Percentiles rank a stretch among this genome's conserved stretches.
phyloP scores from a whole-genome alignment of 257 asterid genomes.

The Scutellaria barbata region DNA sequence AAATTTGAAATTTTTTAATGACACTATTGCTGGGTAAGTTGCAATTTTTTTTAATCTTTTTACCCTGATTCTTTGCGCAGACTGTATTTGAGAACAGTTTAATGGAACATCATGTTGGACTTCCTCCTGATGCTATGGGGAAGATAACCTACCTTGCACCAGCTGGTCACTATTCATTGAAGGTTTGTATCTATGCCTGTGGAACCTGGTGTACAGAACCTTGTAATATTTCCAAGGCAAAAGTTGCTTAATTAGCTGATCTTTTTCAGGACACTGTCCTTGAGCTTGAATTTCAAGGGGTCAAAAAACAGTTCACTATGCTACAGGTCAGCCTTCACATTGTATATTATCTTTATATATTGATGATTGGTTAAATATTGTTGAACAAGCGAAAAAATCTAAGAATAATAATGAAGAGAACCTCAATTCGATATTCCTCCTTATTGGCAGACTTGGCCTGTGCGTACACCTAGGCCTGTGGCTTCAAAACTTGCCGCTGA shows the following conservation, averaged over 20 bases:
- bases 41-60: conserved; percentile 1
- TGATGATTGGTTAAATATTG: conserved; percentile 12
- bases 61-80: conserved; percentile 50
- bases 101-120: conserved; percentile 86
- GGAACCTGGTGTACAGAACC: not conserved
- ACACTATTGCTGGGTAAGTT: conserved; percentile 20
- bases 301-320: conserved; percentile 88
- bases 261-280: conserved; percentile 89
- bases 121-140: conserved; percentile 99
- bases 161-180: conserved; percentile 86
- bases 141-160: conserved; percentile 94
- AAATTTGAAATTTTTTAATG: conserved; percentile 3
- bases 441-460: conserved; percentile 88
- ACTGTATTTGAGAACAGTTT: conserved; percentile 85
- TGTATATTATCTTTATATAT: conserved; percentile 26
- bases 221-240: too few species aligned
- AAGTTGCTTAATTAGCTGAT: conserved; percentile 29
- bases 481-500: conserved; percentile 97
- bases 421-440: conserved; percentile 33
- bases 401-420: not conserved
- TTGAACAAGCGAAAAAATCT: too few species aligned
- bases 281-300: conserved; percentile 99
- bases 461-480: conserved; percentile 97
- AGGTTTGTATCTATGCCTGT: conserved; percentile 58
- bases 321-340: conserved; percentile 69